phyloP scores from a whole-genome alignment of 805 yeast genomes.

The Saturnispora sanitii region DNA sequence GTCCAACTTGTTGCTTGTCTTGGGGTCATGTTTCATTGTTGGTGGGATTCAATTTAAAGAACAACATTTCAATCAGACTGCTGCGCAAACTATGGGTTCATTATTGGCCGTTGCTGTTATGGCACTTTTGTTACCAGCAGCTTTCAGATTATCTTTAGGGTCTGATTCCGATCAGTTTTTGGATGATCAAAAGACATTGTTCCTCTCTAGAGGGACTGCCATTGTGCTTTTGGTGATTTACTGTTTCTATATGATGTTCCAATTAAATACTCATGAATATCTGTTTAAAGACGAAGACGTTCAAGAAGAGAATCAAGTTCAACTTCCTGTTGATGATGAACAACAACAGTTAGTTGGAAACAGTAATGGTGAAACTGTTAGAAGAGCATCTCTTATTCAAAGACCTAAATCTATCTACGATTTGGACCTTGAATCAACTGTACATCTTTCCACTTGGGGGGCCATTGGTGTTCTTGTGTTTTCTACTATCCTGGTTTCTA shows the following conservation, averaged over 20 bases:
- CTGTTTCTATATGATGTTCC: slow-evolving; percentile 73
- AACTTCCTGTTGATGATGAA: slow-evolving; percentile 22
- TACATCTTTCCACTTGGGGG: slow-evolving; percentile 42
- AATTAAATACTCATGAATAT: slow-evolving; percentile 73
- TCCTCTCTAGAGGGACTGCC: slow-evolving; percentile 79
- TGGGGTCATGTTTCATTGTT: slow-evolving; percentile 91
- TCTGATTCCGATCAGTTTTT: slow-evolving; percentile 15
- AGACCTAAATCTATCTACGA: slow-evolving; percentile 26
- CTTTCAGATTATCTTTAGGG: slow-evolving; percentile 78
- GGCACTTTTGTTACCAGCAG: slow-evolving; percentile 88
- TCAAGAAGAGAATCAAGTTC: background rate
- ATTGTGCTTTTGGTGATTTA: slow-evolving; percentile 70
- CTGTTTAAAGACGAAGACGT: slow-evolving; percentile 48
- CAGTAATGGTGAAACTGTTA: no score
- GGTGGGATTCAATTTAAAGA: slow-evolving; percentile 85
- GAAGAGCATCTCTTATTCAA: slow-evolving; percentile 20
- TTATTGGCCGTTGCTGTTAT: slow-evolving; percentile 85
- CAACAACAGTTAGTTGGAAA: background rate
- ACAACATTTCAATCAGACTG: slow-evolving; percentile 89
- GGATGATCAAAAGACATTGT: slow-evolving; percentile 39
- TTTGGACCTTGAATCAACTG: slow-evolving; percentile 17
- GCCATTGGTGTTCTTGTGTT: slow-evolving; percentile 47
- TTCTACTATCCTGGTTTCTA: slow-evolving; percentile 71
- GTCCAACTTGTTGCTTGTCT: slow-evolving; percentile 77
- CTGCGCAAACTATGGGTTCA: slow-evolving; percentile 96